These are phyloP conservation scores for Paraphoma chrysanthemicola DNA, from an alignment of 2,329 filamentous ascomycete genomes.

Conservation along the genomic window DNA sequence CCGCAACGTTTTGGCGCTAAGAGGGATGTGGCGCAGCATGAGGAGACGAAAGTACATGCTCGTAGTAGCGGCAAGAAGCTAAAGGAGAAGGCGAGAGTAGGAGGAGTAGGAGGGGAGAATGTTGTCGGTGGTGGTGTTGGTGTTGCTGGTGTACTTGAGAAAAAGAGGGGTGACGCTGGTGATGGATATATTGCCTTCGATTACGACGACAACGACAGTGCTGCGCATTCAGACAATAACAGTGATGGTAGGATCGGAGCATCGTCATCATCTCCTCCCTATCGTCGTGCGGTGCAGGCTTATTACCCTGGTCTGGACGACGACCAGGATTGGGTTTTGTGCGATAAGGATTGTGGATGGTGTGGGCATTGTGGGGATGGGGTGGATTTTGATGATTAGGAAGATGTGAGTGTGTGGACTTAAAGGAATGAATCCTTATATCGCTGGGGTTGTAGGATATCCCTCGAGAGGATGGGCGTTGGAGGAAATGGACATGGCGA, in stretches of 20 bases:
- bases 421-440: not conserved
- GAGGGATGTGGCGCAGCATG: not conserved
- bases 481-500: too few relatives aligned
- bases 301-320: slow-evolving; percentile 5
- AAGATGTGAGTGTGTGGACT: not conserved
- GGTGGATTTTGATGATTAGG: not conserved
- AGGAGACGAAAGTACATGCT: not conserved
- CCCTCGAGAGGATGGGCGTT: too few relatives aligned
- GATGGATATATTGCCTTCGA: too few relatives aligned
- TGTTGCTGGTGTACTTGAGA: too few relatives aligned
- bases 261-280: too few relatives aligned
- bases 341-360: not conserved
- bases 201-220: too few relatives aligned
- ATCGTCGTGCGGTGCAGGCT: not conserved
- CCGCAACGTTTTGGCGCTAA: not conserved
- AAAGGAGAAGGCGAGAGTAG: not conserved
- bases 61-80: not conserved
- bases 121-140: not conserved
- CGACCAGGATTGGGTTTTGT: not conserved
- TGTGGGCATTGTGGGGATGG: not conserved
- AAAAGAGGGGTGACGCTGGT: too few relatives aligned
- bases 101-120: not conserved
- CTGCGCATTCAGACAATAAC: too few relatives aligned
- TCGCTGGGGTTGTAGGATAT: too few relatives aligned
- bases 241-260: too few relatives aligned